A percentile compares a stretch with the other conserved stretches of the same genome.
These are phyloP conservation scores for Fusarium guadeloupense DNA, from an alignment of 2,329 filamentous ascomycete genomes.

Conservation along the genomic window DNA sequence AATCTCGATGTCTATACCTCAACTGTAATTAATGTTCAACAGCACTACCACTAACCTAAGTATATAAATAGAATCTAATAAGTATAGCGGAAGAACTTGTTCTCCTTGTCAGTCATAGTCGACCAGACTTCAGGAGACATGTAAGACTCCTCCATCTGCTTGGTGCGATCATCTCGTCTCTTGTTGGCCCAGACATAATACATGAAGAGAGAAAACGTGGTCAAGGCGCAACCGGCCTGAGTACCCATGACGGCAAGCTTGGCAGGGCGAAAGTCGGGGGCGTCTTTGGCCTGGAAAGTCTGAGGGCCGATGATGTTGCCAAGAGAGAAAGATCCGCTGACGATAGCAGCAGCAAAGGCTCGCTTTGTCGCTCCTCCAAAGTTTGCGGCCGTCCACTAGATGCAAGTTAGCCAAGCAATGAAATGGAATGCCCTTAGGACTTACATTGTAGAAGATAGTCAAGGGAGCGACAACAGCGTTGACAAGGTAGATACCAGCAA, in stretches of 20 bases:
- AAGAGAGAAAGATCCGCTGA: slow-evolving; percentile 61
- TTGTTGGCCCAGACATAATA: slow-evolving; percentile 63
- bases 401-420: background rate
- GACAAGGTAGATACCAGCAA: slow-evolving; percentile 61
- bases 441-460: slow-evolving; percentile 56
- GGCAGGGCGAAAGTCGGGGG: slow-evolving; percentile 61
- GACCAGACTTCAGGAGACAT: slow-evolving; percentile 56
- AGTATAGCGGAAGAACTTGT: slow-evolving; percentile 64
- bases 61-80: slow-evolving; percentile 45
- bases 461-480: slow-evolving; percentile 59
- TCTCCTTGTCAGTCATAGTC: slow-evolving; percentile 65
- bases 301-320: slow-evolving; percentile 67
- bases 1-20: no score
- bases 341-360: slow-evolving; percentile 58
- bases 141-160: slow-evolving; percentile 52
- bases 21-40: no score
- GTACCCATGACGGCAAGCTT: slow-evolving; percentile 65
- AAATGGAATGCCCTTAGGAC: background rate
- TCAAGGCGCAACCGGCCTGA: slow-evolving; percentile 54
- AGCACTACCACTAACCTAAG: background rate
- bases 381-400: slow-evolving; percentile 60
- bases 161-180: slow-evolving; percentile 44
- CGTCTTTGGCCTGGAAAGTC: slow-evolving; percentile 63
- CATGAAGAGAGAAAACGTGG: slow-evolving; percentile 55
- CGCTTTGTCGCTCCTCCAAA: slow-evolving; percentile 63